A percentile compares a stretch with the other conserved stretches of the same genome.
Conservation (phyloP, 768 basidiomycete species). For the Clitopilus passeckerianus region DNA sequence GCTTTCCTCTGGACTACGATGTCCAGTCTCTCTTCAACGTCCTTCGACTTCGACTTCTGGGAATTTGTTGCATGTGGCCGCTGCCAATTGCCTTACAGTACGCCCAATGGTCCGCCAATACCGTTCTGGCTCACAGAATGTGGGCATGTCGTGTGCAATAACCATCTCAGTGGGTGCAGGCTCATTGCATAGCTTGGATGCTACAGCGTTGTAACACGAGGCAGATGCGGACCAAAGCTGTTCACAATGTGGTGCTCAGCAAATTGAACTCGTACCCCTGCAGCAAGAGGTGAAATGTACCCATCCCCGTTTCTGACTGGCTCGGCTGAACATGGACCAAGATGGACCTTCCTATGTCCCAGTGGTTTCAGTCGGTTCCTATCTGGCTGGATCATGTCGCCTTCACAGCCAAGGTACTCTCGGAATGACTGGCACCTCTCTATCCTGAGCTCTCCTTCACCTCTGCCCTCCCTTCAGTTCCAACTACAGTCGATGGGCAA, state of each 20-base stretch:
- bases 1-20: neutral
- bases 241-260: slow-evolving; percentile 56
- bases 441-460: neutral
- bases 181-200: neutral
- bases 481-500: slow-evolving; percentile 73
- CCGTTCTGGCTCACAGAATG: slow-evolving; percentile 92
- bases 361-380: slow-evolving; percentile 72
- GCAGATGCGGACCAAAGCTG: slow-evolving; percentile 73
- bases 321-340: slow-evolving; percentile 20
- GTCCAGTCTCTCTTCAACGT: neutral
- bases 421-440: neutral
- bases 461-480: slow-evolving; percentile 40
- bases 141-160: slow-evolving; percentile 82
- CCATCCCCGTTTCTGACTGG: slow-evolving; percentile 14
- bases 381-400: slow-evolving; percentile 58
- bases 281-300: slow-evolving; percentile 54
- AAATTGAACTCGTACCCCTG: slow-evolving; percentile 66
- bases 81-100: slow-evolving; percentile 64
- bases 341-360: slow-evolving; percentile 79
- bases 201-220: neutral
- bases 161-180: slow-evolving; percentile 62
- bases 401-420: slow-evolving; percentile 58
- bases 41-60: slow-evolving; percentile 61
- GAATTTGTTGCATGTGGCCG: slow-evolving; percentile 69
- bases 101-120: slow-evolving; percentile 47